These are phyloP conservation scores for Colletotrichum nymphaeae DNA, from an alignment of 2,329 filamentous ascomycete genomes.

Conservation along the genomic window DNA sequence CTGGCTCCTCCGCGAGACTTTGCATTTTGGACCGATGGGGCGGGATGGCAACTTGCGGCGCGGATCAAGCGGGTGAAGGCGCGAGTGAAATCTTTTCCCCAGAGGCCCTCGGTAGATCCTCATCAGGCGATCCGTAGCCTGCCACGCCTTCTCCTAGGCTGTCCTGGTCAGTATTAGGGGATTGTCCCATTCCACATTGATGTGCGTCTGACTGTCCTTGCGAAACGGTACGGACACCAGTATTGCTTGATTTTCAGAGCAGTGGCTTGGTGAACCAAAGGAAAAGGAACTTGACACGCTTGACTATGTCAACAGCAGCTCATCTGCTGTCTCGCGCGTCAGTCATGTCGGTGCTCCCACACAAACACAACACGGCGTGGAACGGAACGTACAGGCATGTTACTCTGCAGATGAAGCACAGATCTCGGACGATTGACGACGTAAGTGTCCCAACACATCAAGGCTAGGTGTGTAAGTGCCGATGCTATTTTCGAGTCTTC, in stretches of 20 bases:
- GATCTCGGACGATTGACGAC: neutral
- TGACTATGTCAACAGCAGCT: neutral
- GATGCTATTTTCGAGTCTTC: neutral
- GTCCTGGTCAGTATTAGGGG: conserved; percentile 2
- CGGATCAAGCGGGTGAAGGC: conserved; percentile 25
- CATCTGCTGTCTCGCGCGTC: conserved; percentile 1
- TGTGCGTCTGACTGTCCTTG: conserved; percentile 3
- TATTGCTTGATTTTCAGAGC: too few relatives aligned
- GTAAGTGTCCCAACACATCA: neutral
- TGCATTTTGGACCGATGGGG: neutral
- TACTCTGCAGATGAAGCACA: neutral
- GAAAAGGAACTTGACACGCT: conserved; percentile 6
- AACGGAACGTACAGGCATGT: neutral
- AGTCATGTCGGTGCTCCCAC: conserved; percentile 4
- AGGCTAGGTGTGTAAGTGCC: neutral
- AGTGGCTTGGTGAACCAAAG: neutral
- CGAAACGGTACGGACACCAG: neutral
- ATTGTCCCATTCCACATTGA: conserved; percentile 9
- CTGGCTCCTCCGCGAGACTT: neutral
- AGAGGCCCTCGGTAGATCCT: conserved; percentile 16
- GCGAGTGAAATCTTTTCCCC: conserved; percentile 10
- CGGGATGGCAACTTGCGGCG: conserved; percentile 20
- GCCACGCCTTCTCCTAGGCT: neutral
- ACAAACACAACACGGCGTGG: neutral
- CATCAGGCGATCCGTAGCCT: conserved; percentile 11